These are phyloP conservation scores for Rhynchospora breviuscula DNA, from an alignment of 176 grass and related monocot species.

Conservation along the genomic window DNA sequence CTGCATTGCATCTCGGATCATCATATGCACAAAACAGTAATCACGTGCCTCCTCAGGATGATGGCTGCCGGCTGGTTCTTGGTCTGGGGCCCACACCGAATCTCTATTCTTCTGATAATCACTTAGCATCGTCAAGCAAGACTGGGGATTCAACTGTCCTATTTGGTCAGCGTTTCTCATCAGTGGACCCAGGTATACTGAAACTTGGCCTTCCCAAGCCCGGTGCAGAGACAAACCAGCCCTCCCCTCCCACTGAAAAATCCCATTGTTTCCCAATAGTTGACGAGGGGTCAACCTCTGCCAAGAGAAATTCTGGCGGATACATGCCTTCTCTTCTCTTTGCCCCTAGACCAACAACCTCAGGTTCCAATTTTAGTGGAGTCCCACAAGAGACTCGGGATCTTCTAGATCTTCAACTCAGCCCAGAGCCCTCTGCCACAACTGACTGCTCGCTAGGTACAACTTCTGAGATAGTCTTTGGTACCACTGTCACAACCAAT, in stretches of 20 bases:
- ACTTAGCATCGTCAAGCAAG: slow-evolving; percentile 23
- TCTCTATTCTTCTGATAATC: slow-evolving; percentile 46
- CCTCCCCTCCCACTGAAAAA: slow-evolving; percentile 30
- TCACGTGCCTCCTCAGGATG: slow-evolving; percentile 44
- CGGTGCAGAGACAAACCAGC: slow-evolving; percentile 28
- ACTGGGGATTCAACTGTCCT: slow-evolving; percentile 38
- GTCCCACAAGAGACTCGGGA: background rate
- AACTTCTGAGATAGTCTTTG: slow-evolving; percentile 36
- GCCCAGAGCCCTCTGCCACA: slow-evolving; percentile 47
- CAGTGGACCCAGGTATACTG: slow-evolving; percentile 45
- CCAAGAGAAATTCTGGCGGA: slow-evolving; percentile 67
- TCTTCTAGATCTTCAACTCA: slow-evolving; percentile 33
- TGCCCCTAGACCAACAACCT: slow-evolving; percentile 45
- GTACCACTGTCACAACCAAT: background rate
- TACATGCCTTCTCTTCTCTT: slow-evolving; percentile 62
- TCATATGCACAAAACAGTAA: slow-evolving; percentile 28
- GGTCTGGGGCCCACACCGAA: slow-evolving; percentile 76
- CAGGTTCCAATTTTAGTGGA: slow-evolving; percentile 12
- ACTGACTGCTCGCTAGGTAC: slow-evolving; percentile 42
- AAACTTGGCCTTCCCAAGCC: slow-evolving; percentile 42
- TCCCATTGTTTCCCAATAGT: slow-evolving; percentile 40
- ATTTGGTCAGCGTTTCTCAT: slow-evolving; percentile 30
- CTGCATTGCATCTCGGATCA: slow-evolving; percentile 30
- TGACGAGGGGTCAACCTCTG: slow-evolving; percentile 85
- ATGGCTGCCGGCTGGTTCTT: slow-evolving; percentile 66